Base-by-base conservation (phyloP, 192 early-diverging fungal genomes). In the Linnemannia zychae region DNA sequence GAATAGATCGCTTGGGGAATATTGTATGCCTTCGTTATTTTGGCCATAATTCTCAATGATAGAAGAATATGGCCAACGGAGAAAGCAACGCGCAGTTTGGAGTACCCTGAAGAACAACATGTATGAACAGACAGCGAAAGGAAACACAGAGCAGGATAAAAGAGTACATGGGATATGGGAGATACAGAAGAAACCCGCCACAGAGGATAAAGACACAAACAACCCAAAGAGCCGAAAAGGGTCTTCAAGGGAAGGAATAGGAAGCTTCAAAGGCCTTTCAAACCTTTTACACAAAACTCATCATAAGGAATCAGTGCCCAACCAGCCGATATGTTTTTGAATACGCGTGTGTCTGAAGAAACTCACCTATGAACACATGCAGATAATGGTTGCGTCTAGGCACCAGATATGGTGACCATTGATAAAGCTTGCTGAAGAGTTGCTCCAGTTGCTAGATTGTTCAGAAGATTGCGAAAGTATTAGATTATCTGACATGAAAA, bases 351-450 rank as follows among this genome's bases (percentile, higher is more conserved):
- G 15, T 3, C n/a, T 0, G 24, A 68, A 34, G n/a, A n/a, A 72
- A 33, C 52, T 36, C 31, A 74, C 72, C 72, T 57, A 28, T 60
- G 49, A 36, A n/a, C 7, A 34, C 17, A 11, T 60, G 3, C 38
- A 44, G 75, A n/a, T 16, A 7, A 48, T 20, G 28, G 2, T 17
- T 17, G 40, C 2, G 28, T 72, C 60, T 72, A 82, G n/a, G 68
- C 20, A 7, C 65, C 74, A 0, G 80, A 31, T 18, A 84, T 60
- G 0, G 82, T 79, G 11, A 84, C 82, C 82, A 84, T 84, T 2
- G 79, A 79, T 22, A 90, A 52, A 11, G 88, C 88, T 36, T 89
- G 88, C 65, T 88, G 83, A 20, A 91, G 73, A 13, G 90, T 87
- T 34, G 89, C 80, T 33, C 90, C 90, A 1, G 90, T 87, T 15